These are phyloP conservation scores for Talaromyces verruculosus DNA, from an alignment of 2,329 filamentous ascomycete species.

Conservation along the genomic window DNA sequence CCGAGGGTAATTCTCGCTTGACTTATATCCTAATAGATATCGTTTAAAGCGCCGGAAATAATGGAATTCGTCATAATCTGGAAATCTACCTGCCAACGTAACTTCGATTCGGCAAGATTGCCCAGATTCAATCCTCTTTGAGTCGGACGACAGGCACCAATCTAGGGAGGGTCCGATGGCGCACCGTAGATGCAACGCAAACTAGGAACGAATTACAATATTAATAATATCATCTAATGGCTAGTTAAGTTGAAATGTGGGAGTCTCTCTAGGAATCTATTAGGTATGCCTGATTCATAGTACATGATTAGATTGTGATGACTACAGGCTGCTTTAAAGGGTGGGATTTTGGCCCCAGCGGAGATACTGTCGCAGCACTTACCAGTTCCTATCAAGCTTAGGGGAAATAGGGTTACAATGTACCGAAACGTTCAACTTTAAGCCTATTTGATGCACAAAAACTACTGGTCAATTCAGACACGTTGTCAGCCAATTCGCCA, in stretches of 20 bases:
- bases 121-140: background rate
- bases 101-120: background rate
- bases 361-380: background rate
- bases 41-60: background rate
- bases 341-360: background rate
- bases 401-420: constrained; percentile 9
- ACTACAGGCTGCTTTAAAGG: background rate
- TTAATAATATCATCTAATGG: background rate
- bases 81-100: background rate
- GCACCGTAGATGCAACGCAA: constrained; percentile 1
- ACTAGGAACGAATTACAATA: background rate
- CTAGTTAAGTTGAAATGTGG: background rate
- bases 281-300: background rate
- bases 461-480: background rate
- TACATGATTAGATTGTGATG: background rate
- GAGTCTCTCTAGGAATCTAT: background rate
- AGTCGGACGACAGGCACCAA: background rate
- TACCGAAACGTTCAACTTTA: background rate
- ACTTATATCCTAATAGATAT: background rate
- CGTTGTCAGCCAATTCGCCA: background rate
- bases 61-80: background rate
- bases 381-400: background rate
- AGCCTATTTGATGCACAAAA: background rate
- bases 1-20: background rate
- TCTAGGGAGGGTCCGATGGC: background rate